A percentile compares a stretch with the other conserved stretches of the same genome.
These are phyloP conservation scores for Coemansia erecta DNA, from an alignment of 192 early-diverging fungal species.

Conservation along the genomic window DNA sequence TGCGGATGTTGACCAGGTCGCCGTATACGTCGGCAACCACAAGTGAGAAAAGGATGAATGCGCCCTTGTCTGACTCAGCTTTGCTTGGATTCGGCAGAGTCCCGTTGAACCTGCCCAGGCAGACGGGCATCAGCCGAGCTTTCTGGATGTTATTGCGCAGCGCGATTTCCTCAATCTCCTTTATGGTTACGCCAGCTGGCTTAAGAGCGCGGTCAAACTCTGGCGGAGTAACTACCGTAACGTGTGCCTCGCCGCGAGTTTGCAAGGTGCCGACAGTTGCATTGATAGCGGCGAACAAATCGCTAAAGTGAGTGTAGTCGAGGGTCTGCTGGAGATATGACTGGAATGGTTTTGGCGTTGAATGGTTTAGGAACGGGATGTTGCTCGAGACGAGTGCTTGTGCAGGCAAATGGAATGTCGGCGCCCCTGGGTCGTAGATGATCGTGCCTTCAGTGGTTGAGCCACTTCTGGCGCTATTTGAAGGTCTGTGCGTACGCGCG, in stretches of 20 bases:
- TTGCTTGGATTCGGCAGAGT: constrained; percentile 30
- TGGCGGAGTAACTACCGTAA: constrained; percentile 69
- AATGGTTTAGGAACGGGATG: constrained; percentile 54
- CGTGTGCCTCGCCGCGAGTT: constrained; percentile 64
- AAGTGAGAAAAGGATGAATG: constrained; percentile 39
- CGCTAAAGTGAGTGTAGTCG: constrained; percentile 55
- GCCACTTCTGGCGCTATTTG: constrained; percentile 1
- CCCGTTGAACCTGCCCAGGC: constrained; percentile 59
- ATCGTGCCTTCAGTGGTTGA: constrained; percentile 13
- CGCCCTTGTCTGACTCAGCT: constrained; percentile 3
- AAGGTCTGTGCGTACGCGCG: no score
- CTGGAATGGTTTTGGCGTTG: constrained; percentile 23
- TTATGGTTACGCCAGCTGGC: constrained; percentile 60
- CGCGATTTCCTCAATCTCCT: constrained; percentile 63
- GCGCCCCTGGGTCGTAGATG: constrained; percentile 35
- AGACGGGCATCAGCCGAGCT: constrained; percentile 56
- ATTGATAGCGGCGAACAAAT: constrained; percentile 55
- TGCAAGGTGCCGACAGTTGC: constrained; percentile 40
- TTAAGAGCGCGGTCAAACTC: constrained; percentile 59
- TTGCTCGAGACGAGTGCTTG: constrained; percentile 41
- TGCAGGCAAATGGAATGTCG: constrained; percentile 32
- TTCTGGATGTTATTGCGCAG: constrained; percentile 54
- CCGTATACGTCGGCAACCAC: constrained; percentile 51
- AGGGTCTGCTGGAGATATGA: constrained; percentile 63
- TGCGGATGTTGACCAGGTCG: constrained; percentile 54